Evolutionary conservation across 331 rosid species (phyloP).

Genomic region (Malus hybrid): DNA sequence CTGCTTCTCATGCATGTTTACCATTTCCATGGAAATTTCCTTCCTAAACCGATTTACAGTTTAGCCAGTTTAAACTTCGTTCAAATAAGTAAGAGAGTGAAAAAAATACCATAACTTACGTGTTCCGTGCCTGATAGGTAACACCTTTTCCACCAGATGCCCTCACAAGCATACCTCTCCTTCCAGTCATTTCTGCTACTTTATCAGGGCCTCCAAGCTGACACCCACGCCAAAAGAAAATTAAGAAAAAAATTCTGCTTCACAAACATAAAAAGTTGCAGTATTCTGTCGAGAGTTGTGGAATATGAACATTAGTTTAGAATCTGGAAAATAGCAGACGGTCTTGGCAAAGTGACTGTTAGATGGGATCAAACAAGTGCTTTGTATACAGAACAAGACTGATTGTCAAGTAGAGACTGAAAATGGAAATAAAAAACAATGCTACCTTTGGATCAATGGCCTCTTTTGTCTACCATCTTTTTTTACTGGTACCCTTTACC

Average conservation of each 20-base stretch:
- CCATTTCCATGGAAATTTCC: conserved; percentile 84
- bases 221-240: neutral
- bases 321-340: neutral
- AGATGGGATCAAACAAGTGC: neutral
- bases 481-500: neutral
- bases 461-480: neutral
- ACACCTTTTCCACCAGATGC: conserved; percentile 81
- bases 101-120: conserved; percentile 43
- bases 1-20: conserved; percentile 87
- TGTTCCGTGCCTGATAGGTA: conserved; percentile 70
- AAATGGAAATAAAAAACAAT: neutral
- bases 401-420: neutral
- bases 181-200: conserved; percentile 90
- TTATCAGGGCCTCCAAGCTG: conserved; percentile 92
- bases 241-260: neutral
- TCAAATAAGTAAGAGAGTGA: neutral
- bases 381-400: neutral
- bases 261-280: neutral
- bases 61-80: conserved; percentile 5
- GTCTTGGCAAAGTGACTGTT: neutral
- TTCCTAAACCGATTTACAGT: conserved; percentile 38
- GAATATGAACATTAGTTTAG: neutral
- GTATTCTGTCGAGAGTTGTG: neutral
- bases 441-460: neutral
- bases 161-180: conserved; percentile 92